A percentile compares a stretch with the other conserved stretches of the same genome.
phyloP scores from a whole-genome alignment of 1,284 basidiomycete genomes.

The Taiwanofungus camphoratus region DNA sequence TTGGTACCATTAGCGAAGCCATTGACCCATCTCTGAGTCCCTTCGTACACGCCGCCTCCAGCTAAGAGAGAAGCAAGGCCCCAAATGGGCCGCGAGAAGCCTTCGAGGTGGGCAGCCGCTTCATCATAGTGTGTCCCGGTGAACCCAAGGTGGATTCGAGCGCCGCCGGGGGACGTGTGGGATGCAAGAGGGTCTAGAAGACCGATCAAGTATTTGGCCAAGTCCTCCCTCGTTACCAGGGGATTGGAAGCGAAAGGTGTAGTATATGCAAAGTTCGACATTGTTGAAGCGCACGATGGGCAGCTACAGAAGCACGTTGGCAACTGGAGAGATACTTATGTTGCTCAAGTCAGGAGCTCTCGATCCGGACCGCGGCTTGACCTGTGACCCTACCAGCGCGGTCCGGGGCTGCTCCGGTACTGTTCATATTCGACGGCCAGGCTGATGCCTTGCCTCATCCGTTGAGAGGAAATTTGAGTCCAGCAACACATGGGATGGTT shows the following conservation, averaged over 20 bases:
- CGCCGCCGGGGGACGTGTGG: constrained; percentile 70
- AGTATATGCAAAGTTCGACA: constrained; percentile 25
- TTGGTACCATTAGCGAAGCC: constrained; percentile 67
- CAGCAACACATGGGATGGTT: too few species aligned
- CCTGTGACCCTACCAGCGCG: constrained; percentile 7
- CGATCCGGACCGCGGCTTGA: constrained; percentile 13
- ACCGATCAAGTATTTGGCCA: constrained; percentile 47
- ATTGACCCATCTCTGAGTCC: constrained; percentile 53
- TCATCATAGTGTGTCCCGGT: constrained; percentile 77
- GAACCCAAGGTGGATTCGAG: constrained; percentile 63
- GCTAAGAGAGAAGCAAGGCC: constrained; percentile 62
- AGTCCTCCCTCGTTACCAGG: constrained; percentile 52
- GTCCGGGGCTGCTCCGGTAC: constrained; percentile 19
- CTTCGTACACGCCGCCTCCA: constrained; percentile 54
- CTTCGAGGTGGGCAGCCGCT: constrained; percentile 67
- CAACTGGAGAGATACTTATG: constrained; percentile 7
- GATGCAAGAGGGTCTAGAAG: constrained; percentile 62
- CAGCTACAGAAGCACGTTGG: background rate
- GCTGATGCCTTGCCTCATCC: too few species aligned
- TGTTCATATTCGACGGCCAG: too few species aligned
- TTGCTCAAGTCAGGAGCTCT: constrained; percentile 16
- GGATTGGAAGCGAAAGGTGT: constrained; percentile 52
- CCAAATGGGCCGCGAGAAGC: constrained; percentile 75
- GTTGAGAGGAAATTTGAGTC: background rate
- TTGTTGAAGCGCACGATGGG: constrained; percentile 7